Base-by-base conservation (phyloP, 352 stramenopile genomes). In the Globisporangium uncinulatum region DNA sequence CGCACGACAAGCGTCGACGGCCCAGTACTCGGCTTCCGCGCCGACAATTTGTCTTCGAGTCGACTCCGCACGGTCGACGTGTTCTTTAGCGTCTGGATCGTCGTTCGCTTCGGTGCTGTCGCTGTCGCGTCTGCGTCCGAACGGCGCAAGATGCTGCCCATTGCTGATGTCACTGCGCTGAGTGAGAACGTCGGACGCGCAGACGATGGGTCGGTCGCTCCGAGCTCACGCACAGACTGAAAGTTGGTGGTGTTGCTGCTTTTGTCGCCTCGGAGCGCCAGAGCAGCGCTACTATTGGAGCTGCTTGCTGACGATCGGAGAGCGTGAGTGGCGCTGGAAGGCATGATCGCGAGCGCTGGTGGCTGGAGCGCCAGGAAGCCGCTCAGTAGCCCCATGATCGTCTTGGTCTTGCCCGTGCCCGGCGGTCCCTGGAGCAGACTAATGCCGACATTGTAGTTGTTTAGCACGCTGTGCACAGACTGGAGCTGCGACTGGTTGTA, bases 381-480 rank as follows among this genome's bases (percentile, higher is more conserved):
- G 46, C 83, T 93, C 1, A 95, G 59, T 8, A 95, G 48, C 0
- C 70, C 86, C 79, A 95, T 87, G 45, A 97, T 94, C 4, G 91
- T 98, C 57, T 94, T 94, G 2, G 94, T 98, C 67, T 98, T 98
- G 36, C 94, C 94, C 17, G 92, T 98, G 57, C 95, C 95, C 1
- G 96, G 96, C 6, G 96, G 96, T 14, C 96, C 96, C 74, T 99
- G 96, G 6, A 99, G 76, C 31, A 95, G 52, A n/a, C 81, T 94
- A 24, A 95, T 80, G 15, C 82, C 86, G 34, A 81, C 71, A 10
- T 61, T 83, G 67, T 95, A 95, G 66, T 95, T 94, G 70, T 92
- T 94, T 6, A 95, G 58, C 21, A 92, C 83, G 44, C 74, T 94
- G 61, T 94, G 82, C 44, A 95, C 87, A 11, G 82, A 91, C 57